Percentiles rank a stretch among this genome's conserved stretches.
Conservation (phyloP, 1,284 basidiomycete species). For the Malassezia pachydermatis region DNA sequence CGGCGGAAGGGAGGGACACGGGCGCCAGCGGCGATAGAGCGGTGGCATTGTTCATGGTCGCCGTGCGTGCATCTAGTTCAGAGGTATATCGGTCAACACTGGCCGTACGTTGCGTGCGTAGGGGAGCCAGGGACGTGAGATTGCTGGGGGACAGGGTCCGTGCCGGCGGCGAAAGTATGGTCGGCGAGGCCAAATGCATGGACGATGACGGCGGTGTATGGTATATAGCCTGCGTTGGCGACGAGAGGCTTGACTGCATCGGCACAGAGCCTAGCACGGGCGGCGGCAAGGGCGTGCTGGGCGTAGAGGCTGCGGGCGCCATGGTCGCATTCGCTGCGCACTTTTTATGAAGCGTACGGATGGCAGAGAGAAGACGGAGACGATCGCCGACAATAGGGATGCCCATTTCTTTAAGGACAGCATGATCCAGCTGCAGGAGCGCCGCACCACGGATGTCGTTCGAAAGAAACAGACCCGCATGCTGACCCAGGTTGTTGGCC, state of each 20-base stretch:
- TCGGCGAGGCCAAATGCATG: neutral
- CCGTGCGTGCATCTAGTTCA: too few relatives aligned
- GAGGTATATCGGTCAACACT: too few relatives aligned
- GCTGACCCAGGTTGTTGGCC: slow-evolving; percentile 24
- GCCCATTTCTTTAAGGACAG: slow-evolving; percentile 43
- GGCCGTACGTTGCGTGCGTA: neutral
- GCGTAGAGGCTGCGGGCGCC: too few relatives aligned
- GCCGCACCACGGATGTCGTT: slow-evolving; percentile 42
- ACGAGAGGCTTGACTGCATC: too few relatives aligned
- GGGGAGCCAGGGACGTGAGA: neutral
- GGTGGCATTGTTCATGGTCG: neutral
- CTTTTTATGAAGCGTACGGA: slow-evolving; percentile 38
- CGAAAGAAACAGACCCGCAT: slow-evolving; percentile 27
- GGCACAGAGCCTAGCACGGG: too few relatives aligned
- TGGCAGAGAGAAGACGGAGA: slow-evolving; percentile 38
- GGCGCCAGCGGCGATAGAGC: neutral
- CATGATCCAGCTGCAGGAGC: slow-evolving; percentile 39
- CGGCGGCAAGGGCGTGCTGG: too few relatives aligned
- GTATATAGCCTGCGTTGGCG: too few relatives aligned
- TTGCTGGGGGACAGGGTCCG: neutral
- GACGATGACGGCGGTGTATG: neutral
- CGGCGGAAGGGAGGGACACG: too few relatives aligned
- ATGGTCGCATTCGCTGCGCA: slow-evolving; percentile 23
- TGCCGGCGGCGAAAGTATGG: too few relatives aligned
- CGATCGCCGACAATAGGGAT: slow-evolving; percentile 41